A percentile compares a stretch with the other conserved stretches of the same genome.
phyloP scores from a whole-genome alignment of 805 yeast species.

The Nakazawaea anatomiae region DNA sequence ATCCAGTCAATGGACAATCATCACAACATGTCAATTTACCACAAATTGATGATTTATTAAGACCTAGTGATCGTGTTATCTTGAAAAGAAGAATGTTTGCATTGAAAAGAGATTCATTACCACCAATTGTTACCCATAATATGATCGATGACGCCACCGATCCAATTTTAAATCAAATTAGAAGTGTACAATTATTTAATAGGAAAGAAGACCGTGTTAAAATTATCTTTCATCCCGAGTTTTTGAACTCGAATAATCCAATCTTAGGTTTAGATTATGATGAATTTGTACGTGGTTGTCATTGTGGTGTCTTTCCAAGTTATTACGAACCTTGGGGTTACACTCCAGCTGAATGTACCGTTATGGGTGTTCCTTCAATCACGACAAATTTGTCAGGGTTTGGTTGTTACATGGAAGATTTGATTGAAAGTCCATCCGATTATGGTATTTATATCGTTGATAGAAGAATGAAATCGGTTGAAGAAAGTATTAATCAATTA shows the following conservation, averaged over 20 bases:
- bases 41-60: slow-evolving; percentile 73
- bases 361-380: slow-evolving; percentile 97
- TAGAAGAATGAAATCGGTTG: slow-evolving; percentile 86
- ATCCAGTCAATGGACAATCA: slow-evolving; percentile 31
- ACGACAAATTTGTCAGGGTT: slow-evolving; percentile 95
- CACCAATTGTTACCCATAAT: slow-evolving; percentile 96
- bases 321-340: slow-evolving; percentile 99
- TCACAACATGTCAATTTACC: slow-evolving; percentile 42
- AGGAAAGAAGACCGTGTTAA: slow-evolving; percentile 87
- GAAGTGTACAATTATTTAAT: slow-evolving; percentile 88
- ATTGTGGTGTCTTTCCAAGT: slow-evolving; percentile 96
- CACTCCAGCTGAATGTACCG: slow-evolving; percentile 99
- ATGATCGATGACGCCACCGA: slow-evolving; percentile 90
- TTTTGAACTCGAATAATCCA: slow-evolving; percentile 90
- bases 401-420: slow-evolving; percentile 98
- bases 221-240: slow-evolving; percentile 96
- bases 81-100: slow-evolving; percentile 92
- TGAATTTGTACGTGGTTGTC: slow-evolving; percentile 97
- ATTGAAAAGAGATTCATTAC: slow-evolving; percentile 79
- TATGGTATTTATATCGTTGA: slow-evolving; percentile 97
- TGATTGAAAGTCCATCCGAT: slow-evolving; percentile 89
- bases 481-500: slow-evolving; percentile 88
- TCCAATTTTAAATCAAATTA: slow-evolving; percentile 86
- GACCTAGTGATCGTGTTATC: slow-evolving; percentile 81
- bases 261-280: slow-evolving; percentile 90